A percentile compares a stretch with the other conserved stretches of the same genome.
These are phyloP conservation scores for Penicillium capsulatum DNA, from an alignment of 2,329 filamentous ascomycete species.

Conservation along the genomic window DNA sequence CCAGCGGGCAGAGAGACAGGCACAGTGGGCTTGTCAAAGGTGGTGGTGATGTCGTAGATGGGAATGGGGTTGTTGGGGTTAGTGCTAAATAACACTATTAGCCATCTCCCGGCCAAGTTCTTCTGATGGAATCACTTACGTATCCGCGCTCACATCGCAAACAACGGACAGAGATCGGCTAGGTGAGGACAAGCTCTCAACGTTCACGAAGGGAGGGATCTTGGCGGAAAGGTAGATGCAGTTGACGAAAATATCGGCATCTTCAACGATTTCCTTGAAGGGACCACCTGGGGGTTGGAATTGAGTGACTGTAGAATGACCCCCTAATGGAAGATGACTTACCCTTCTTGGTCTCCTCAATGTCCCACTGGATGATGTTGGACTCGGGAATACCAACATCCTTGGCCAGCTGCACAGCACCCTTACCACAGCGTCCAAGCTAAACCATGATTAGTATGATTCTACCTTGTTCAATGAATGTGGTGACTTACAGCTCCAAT, in stretches of 20 bases:
- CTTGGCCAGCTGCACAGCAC: constrained; percentile 74
- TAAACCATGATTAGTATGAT: constrained; percentile 16
- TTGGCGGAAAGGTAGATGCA: constrained; percentile 43
- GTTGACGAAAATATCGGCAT: constrained; percentile 71
- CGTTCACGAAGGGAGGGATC: constrained; percentile 62
- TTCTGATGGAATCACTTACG: constrained; percentile 35
- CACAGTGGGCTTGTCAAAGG: constrained; percentile 83
- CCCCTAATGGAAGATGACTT: constrained; percentile 10
- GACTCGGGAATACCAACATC: constrained; percentile 67
- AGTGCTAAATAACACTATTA: constrained; percentile 32
- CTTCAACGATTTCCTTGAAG: constrained; percentile 70
- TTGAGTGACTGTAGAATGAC: neutral
- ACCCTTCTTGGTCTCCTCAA: constrained; percentile 70
- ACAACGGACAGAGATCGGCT: constrained; percentile 73
- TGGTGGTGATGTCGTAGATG: constrained; percentile 79
- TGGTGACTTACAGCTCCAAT: constrained; percentile 62
- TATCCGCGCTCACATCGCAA: constrained; percentile 62
- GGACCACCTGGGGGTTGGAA: constrained; percentile 54
- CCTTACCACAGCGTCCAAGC: constrained; percentile 67
- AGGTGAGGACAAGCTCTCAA: constrained; percentile 62
- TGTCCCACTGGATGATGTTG: constrained; percentile 70
- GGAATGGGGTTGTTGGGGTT: constrained; percentile 55
- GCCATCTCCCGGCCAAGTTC: neutral
- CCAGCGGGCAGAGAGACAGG: constrained; percentile 55
- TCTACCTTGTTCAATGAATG: neutral